Evolutionary conservation across 768 basidiomycete genomes (phyloP), one percentile per base, ranked within the genome.

Genomic region (Tulasnella sp.): DNA sequence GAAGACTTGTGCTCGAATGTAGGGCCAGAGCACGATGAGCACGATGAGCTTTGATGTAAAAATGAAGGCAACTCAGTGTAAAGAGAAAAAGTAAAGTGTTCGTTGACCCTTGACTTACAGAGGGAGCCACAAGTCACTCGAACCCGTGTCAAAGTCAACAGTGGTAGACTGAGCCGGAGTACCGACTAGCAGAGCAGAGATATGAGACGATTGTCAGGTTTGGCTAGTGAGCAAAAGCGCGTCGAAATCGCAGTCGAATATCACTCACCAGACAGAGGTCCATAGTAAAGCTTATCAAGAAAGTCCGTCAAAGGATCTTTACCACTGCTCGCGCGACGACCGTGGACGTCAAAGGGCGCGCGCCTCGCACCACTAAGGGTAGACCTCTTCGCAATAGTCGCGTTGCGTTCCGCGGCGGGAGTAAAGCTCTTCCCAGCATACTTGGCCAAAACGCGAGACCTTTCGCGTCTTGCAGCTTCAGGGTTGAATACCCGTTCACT

Each of bases 141-240:
- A 68, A 22, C 81, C 81, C 37, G 75, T 76, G 38, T 76, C 75
- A 45, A 76, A 76, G 75, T 76, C 75, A 19, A 76, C 75, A 9
- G 75, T 76, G 29, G 52, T 14, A 14, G 38, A 36, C 67, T 76
- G 75, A 6, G 68, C 25, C 2, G 75, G 75, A 9, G 75, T 76
- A 11, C 75, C 75, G 45, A 76, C 68, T 70, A 34, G 68, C 25
- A 22, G 31, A 36, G 9, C n/a, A 70, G n/a, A n/a, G n/a, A n/a
- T n/a, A n/a, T n/a, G n/a, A n/a, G n/a, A n/a, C n/a, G n/a, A n/a
- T n/a, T n/a, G n/a, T n/a, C n/a, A n/a, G n/a, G n/a, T n/a, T n/a
- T n/a, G n/a, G n/a, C n/a, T n/a, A n/a, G n/a, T n/a, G n/a, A n/a
- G n/a, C n/a, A n/a, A n/a, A n/a, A n/a, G n/a, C n/a, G n/a, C n/a